phyloP scores from a whole-genome alignment of 164 flowering plant species.

The Vitis amurensis region DNA sequence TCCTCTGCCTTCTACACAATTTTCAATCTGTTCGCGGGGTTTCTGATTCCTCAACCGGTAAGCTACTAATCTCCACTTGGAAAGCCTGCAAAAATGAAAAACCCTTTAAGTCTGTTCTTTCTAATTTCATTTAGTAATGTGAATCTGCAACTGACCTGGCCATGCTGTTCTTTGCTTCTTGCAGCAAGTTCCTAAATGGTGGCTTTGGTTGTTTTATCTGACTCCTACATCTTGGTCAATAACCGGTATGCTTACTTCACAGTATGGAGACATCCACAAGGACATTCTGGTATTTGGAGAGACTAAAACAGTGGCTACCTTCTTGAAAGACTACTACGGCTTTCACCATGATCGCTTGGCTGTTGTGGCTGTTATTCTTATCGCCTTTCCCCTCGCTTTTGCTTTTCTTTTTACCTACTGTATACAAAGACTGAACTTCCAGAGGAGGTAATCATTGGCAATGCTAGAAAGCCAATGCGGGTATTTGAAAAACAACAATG shows the following conservation, averaged over 20 bases:
- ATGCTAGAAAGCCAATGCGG: background rate
- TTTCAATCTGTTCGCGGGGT: slow-evolving; percentile 46
- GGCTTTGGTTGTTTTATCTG: slow-evolving; percentile 45
- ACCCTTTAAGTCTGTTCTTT: too few species aligned
- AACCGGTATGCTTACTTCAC: slow-evolving; percentile 43
- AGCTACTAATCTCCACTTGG: slow-evolving; percentile 26
- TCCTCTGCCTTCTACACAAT: slow-evolving; percentile 33
- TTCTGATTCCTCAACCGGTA: slow-evolving; percentile 53
- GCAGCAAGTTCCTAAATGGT: slow-evolving; percentile 56
- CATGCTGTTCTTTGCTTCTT: background rate
- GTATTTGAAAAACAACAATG: too few species aligned
- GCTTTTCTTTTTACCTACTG: slow-evolving; percentile 34
- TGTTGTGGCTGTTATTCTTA: slow-evolving; percentile 28
- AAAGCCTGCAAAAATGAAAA: background rate
- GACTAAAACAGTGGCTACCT: slow-evolving; percentile 23
- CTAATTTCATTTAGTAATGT: too few species aligned
- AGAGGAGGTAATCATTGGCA: slow-evolving; percentile 24
- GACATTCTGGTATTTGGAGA: slow-evolving; percentile 37
- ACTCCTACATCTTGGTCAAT: slow-evolving; percentile 44
- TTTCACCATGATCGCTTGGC: slow-evolving; percentile 33
- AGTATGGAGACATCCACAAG: slow-evolving; percentile 40
- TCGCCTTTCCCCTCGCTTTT: slow-evolving; percentile 26
- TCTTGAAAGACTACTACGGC: slow-evolving; percentile 42
- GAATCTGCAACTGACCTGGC: background rate
- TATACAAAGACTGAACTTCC: slow-evolving; percentile 34